Evolutionary conservation across 208 protist species (phyloP).

Genomic region (Trypanosoma cruzi): DNA sequence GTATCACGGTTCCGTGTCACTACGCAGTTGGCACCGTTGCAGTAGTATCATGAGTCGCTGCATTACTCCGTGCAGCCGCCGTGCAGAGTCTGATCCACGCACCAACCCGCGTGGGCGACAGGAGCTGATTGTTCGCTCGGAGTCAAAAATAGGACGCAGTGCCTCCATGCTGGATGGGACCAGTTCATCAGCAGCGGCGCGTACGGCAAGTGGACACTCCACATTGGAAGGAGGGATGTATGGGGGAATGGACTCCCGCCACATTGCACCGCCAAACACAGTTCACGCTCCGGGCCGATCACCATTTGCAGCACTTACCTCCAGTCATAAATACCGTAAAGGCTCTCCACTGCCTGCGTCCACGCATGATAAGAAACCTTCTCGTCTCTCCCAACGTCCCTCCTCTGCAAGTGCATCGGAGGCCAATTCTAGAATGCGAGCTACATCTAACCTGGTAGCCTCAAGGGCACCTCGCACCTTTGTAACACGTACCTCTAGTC

Average conservation of each 20-base stretch:
- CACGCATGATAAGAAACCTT: conserved; percentile 44
- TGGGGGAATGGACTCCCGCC: conserved; percentile 21
- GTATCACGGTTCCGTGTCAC: conserved; percentile 47
- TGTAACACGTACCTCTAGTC: conserved; percentile 17
- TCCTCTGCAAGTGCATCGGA: conserved; percentile 8
- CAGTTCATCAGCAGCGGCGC: conserved; percentile 22
- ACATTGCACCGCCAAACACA: conserved; percentile 22
- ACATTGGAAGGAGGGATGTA: conserved; percentile 22
- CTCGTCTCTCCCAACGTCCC: conserved; percentile 1
- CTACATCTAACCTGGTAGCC: conserved; percentile 5
- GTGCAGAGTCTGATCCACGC: conserved; percentile 60
- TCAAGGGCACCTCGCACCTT: conserved; percentile 16
- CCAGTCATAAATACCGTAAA: conserved; percentile 80
- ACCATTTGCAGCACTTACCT: conserved; percentile 67
- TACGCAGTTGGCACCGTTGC: conserved; percentile 41
- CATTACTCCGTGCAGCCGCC: conserved; percentile 57
- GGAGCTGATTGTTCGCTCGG: conserved; percentile 36
- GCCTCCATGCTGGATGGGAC: conserved; percentile 27
- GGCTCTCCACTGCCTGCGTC: conserved; percentile 73
- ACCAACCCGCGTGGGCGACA: conserved; percentile 66
- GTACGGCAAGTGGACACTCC: conserved; percentile 28
- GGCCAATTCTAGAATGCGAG: conserved; percentile 14
- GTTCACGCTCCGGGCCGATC: conserved; percentile 38
- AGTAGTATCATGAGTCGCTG: conserved; percentile 80
- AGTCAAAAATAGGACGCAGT: conserved; percentile 22